Evolutionary conservation across 1,284 basidiomycete species (phyloP), one percentile per base, ranked within the genome.

Genomic region (Coniferiporia weirii): DNA sequence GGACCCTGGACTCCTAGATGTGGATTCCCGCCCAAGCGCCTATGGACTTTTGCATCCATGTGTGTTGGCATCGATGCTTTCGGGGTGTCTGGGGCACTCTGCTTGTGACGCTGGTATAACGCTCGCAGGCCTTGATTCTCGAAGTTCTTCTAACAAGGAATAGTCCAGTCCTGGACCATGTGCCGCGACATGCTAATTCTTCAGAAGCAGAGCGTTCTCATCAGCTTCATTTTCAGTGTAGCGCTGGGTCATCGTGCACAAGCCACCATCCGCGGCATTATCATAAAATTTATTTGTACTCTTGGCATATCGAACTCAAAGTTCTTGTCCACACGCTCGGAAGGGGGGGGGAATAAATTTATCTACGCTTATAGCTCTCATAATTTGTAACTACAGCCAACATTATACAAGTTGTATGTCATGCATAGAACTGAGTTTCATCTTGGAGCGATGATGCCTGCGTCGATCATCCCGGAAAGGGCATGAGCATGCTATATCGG

Each of bases 11-110:
- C 34, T 36, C 58, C 5, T 27, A 50, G 52, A 54, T 40, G 35
- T 44, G 53, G 27, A 27, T 27, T 27, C 27, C 15, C 58, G 35
- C n/a, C 17, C 35, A 38, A 44, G 35, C 35, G n/a, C 27, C 22
- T 51, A 10, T 27, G 27, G 27, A 9, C 9, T n/a, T n/a, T 27
- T 51, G 10, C 10, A 15, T 19, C 19, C 47, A 5, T 27, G 19
- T 49, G 19, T 15, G 19, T 49, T 49, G 19, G 12, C 47, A 20
- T 22, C 15, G 49, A 20, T 22, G 27, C 27, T 51, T 51, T 51
- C n/a, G 45, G 53, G 53, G 53, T 54, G 53, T 54, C 53, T 54
- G 53, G 53, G 53, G 53, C 53, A 54, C 46, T 44, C 20, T 54
- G 43, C 45, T 46, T 17, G 4, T 46, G 22, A 43, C n/a, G 3